Evolutionary conservation across 345 rosid genomes (phyloP), one percentile per base, ranked within the genome.

Genomic region (Euphorbia peplus): DNA sequence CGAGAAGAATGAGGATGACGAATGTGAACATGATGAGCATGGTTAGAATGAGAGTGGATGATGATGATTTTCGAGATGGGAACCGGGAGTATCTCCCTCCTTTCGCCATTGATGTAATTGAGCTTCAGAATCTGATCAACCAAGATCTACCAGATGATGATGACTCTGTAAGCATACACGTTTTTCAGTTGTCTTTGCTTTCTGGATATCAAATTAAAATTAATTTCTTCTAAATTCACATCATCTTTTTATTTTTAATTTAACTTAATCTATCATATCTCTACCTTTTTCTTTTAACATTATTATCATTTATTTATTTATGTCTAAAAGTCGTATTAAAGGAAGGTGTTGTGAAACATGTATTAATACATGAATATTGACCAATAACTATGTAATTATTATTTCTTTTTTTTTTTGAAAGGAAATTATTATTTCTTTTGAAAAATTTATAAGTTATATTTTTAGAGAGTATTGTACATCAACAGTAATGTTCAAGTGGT

Each of bases 1-100:
- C 83, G 42, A 93, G 91, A 60, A 91, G 95, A 71, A 91, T 77
- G 74, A 86, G 72, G 64, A 84, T 80, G 53, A 82, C 83, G 80
- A 91, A 82, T 25, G 95, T 84, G 79, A 84, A 79, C 79, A 82
- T 76, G 56, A 88, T 64, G 64, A 93, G 74, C 76, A 79, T 52
- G 8, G 85, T 74, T 59, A 86, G 73, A 39, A 88, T 67, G 75
- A 86, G 70, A 55, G 87, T 85, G 56, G 92, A 80, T 2, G 84
- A 69, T 11, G 91, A 78, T 8, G 90, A 75, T 78, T 83, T 89
- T 26, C 91, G 87, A 19, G 78, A 13, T 12, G 88, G 87, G 60
- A 81, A 18, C 7, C 91, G 92, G 16, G 82, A 71, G 73, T 80
- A 72, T 76, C 93, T 86, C 70, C 60, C 78, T 73, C 60, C 78